Evolutionary conservation across 2,329 filamentous ascomycete species (phyloP).

Genomic region (Stenocarpella maydis): DNA sequence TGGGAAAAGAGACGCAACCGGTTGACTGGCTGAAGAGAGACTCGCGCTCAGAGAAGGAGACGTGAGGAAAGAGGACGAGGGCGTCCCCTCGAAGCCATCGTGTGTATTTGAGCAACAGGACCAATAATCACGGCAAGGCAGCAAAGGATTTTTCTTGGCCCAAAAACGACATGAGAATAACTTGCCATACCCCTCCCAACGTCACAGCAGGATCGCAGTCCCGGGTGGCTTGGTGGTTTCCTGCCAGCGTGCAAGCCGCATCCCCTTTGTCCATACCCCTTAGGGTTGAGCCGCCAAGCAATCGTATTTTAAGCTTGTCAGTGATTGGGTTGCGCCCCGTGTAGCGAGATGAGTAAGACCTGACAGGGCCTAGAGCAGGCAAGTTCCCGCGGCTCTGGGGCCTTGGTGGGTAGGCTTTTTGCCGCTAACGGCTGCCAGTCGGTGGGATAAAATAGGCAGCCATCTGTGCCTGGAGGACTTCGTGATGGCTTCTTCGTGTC

Average conservation of each 20-base stretch:
- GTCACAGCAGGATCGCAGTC: constrained; percentile 29
- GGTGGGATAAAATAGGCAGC: constrained; percentile 17
- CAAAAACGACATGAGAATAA: not conserved
- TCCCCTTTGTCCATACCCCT: constrained; percentile 16
- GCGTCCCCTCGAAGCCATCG: not conserved
- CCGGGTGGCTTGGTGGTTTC: constrained; percentile 23
- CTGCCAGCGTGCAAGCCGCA: not conserved
- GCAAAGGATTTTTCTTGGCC: not conserved
- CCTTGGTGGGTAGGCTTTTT: not conserved
- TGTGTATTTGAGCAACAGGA: constrained; percentile 3
- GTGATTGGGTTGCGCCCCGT: constrained; percentile 17
- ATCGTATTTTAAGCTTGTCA: constrained; percentile 33
- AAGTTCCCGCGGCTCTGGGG: constrained; percentile 2
- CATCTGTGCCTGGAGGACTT: not conserved
- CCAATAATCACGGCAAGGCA: not conserved
- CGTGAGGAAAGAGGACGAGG: not conserved
- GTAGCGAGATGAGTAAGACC: constrained; percentile 30
- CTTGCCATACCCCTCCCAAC: constrained; percentile 8
- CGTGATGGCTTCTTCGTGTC: constrained; percentile 22
- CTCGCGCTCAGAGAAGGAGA: constrained; percentile 11
- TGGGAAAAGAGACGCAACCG: not conserved
- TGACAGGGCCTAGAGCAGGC: constrained; percentile 17
- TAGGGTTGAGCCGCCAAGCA: constrained; percentile 19
- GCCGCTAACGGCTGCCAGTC: constrained; percentile 12
- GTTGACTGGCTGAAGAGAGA: constrained; percentile 22